phyloP scores from a whole-genome alignment of 257 asterid genomes.

The Gardenia jasminoides region DNA sequence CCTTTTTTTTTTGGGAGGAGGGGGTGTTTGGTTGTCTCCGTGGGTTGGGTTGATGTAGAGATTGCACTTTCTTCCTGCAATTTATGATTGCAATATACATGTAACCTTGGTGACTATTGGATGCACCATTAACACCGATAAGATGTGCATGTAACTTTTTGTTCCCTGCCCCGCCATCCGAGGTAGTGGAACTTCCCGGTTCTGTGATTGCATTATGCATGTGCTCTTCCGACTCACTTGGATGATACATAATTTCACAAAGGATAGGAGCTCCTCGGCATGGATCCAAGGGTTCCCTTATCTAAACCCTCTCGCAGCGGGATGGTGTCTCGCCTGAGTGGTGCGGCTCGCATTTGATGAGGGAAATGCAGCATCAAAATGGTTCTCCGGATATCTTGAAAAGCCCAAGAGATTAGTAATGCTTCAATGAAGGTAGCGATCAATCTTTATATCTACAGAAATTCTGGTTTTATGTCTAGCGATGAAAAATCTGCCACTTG shows the following conservation, averaged over 20 bases:
- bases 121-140: slow-evolving; percentile 34
- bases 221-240: no score
- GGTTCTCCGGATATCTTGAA: slow-evolving; percentile 34
- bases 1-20: background rate
- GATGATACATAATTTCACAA: background rate
- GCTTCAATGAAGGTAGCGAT: slow-evolving; percentile 37
- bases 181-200: no score
- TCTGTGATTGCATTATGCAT: no score
- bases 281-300: slow-evolving; percentile 27
- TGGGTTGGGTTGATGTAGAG: background rate
- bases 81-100: background rate
- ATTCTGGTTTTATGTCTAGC: background rate
- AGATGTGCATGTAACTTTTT: slow-evolving; percentile 3
- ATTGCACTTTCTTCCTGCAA: background rate
- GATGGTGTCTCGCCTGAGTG: slow-evolving; percentile 35
- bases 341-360: slow-evolving; percentile 43
- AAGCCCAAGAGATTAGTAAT: slow-evolving; percentile 35
- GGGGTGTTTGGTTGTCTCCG: no score
- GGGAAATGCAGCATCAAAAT: slow-evolving; percentile 32
- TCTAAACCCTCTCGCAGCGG: slow-evolving; percentile 20
- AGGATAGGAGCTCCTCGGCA: slow-evolving; percentile 34
- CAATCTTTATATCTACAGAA: background rate
- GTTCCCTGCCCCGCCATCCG: no score
- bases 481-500: background rate
- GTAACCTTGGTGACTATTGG: slow-evolving; percentile 11